Evolutionary conservation across 2,329 filamentous ascomycete genomes (phyloP), one percentile per base, ranked within the genome.

Genomic region (Neoscytalidium dimidiatum): DNA sequence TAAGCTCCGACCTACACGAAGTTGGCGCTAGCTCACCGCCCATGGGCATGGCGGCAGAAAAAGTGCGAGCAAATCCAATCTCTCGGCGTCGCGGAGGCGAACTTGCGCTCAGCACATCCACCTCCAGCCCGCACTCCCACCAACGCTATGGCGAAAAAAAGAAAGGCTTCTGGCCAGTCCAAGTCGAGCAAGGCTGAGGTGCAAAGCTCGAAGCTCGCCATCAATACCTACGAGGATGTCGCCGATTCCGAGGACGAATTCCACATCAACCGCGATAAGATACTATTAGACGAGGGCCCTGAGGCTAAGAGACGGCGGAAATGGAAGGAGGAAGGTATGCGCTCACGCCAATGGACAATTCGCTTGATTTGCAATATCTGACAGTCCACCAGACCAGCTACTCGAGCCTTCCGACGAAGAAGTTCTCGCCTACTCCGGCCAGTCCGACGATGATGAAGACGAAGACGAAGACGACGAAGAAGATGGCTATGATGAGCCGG

Each of bases 161-260:
- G 91, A 84, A 95, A 94, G 82, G 89, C 86, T 1, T 82, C 85
- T 23, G 82, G 84, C 67, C 72, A 75, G 52, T 68, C 77, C 11
- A 76, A 80, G 61, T 67, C 71, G 23, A 71, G 67, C 0, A 73
- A 75, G 6, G 71, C 75, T 63, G 75, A 41, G 57, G 56, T 28
- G 28, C 38, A 46, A 19, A 66, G 71, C 29, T 86, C 89, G 38
- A 87, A 88, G 61, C 84, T 93, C 68, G 72, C 75, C 21, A 80
- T 85, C 64, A 78, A 74, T 64, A 89, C 86, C 2, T 94, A 86
- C 77, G 89, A 94, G 77, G 92, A 96, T 78, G 90, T 99, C 71
- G 92, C 94, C 69, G 90, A 97, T 76, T 96, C 93, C 1, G 92
- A 97, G 77, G 95, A 99, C 77, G 92, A 97, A 75, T 96, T 97